Conservation (phyloP, 2,329 filamentous ascomycete genomes). For the Ophiostoma novo-ulmi region DNA sequence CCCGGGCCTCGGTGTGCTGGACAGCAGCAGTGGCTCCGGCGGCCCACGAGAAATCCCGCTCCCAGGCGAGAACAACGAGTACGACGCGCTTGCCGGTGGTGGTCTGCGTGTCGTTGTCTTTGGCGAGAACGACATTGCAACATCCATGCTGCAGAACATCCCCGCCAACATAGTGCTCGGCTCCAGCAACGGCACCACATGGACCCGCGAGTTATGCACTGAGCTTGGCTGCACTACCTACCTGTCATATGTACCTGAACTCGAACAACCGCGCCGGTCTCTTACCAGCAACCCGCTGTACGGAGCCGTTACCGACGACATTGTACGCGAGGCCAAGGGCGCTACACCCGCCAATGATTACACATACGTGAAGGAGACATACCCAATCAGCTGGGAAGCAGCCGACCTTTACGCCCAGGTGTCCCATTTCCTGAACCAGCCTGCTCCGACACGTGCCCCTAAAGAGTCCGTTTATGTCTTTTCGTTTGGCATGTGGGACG, state of each 20-base stretch:
- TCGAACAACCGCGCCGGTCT: constrained; percentile 31
- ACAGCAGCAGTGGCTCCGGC: not conserved
- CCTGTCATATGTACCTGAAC: constrained; percentile 42
- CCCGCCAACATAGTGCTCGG: constrained; percentile 27
- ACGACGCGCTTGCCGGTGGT: constrained; percentile 27
- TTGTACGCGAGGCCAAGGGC: constrained; percentile 32
- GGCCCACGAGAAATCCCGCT: not conserved
- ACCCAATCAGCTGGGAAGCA: constrained; percentile 38
- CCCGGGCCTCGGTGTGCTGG: constrained; percentile 10
- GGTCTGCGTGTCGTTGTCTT: constrained; percentile 49
- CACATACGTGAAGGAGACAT: constrained; percentile 40
- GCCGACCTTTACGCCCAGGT: constrained; percentile 45
- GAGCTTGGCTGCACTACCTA: constrained; percentile 46
- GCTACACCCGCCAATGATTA: constrained; percentile 40
- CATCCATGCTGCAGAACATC: not conserved
- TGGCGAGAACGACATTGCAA: constrained; percentile 46
- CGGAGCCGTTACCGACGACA: constrained; percentile 40
- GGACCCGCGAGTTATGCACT: constrained; percentile 47
- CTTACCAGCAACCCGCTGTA: constrained; percentile 54
- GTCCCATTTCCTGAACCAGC: constrained; percentile 41
- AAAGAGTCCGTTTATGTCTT: constrained; percentile 51
- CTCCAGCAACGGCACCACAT: constrained; percentile 33
- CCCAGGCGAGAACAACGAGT: constrained; percentile 20
- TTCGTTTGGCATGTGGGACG: constrained; percentile 50
- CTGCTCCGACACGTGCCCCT: constrained; percentile 34